Evolutionary conservation across 2,329 filamentous ascomycete genomes (phyloP).

Genomic region (Diplodia seriata): DNA sequence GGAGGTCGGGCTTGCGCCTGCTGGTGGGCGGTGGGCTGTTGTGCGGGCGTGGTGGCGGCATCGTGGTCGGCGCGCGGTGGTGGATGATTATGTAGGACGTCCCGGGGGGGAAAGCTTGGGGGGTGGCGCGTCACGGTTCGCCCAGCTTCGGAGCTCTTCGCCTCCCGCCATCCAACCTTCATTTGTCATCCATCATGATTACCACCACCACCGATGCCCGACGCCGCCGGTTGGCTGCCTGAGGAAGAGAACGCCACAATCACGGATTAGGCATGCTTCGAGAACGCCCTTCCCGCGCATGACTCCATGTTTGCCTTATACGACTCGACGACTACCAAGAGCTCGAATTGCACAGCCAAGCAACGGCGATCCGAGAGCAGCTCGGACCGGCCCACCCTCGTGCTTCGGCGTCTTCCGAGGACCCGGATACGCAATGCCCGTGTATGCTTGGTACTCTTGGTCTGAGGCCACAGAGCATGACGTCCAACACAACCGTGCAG

Average conservation of each 20-base stretch:
- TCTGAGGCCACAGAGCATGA: background rate
- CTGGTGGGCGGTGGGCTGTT: background rate
- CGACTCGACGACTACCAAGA: background rate
- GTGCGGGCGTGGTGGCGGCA: conserved; percentile 13
- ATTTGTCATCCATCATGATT: conserved; percentile 27
- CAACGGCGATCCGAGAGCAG: background rate
- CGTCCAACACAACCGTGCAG: background rate
- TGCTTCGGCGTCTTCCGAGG: background rate
- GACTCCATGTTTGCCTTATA: background rate
- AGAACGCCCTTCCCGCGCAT: background rate
- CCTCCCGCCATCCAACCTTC: conserved; percentile 1
- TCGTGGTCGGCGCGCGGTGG: conserved; percentile 8
- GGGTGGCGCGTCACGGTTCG: conserved; percentile 8
- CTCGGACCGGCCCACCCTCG: conserved; percentile 9
- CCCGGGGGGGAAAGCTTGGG: conserved; percentile 7
- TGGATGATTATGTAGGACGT: conserved; percentile 14
- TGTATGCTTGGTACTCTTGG: background rate
- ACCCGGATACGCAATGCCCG: background rate
- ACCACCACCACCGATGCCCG: background rate
- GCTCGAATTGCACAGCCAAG: background rate
- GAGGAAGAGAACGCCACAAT: background rate
- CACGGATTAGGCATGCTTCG: background rate
- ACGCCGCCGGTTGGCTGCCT: background rate
- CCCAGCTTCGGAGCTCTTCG: conserved; percentile 29
- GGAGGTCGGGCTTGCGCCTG: background rate